Conservation (phyloP, 306 rosid species). For the Quercus mongolica region DNA sequence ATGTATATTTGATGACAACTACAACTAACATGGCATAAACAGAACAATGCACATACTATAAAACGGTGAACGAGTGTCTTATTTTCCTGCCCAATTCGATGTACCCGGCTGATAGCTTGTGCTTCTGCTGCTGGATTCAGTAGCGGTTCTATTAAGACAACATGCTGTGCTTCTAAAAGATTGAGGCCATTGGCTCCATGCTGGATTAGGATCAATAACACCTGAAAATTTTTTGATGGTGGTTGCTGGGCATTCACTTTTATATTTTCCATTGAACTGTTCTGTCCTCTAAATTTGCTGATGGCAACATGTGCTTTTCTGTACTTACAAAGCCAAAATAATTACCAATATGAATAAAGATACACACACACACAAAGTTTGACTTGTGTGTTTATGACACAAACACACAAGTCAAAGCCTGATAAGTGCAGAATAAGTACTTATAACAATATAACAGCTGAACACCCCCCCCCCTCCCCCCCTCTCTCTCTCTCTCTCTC, state of each 20-base stretch:
- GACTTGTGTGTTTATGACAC: too few relatives aligned
- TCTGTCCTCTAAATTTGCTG: conserved; percentile 72
- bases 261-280: conserved; percentile 30
- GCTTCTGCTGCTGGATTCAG: conserved; percentile 98
- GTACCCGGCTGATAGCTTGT: conserved; percentile 92
- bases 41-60: conserved; percentile 46
- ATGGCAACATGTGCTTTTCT: conserved; percentile 84
- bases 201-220: conserved; percentile 77
- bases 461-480: too few relatives aligned
- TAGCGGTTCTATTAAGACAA: conserved; percentile 84
- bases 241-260: conserved; percentile 26
- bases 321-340: conserved; percentile 31
- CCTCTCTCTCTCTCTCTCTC: too few relatives aligned
- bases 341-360: conserved; percentile 6
- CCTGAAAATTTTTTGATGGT: conserved; percentile 51
- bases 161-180: conserved; percentile 93
- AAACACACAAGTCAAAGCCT: neutral
- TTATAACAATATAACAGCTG: neutral
- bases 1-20: neutral
- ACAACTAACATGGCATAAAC: neutral
- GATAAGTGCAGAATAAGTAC: neutral
- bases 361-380: neutral
- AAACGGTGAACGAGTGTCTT: conserved; percentile 85
- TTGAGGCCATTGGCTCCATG: conserved; percentile 97
- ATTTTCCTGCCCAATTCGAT: conserved; percentile 77